Evolutionary conservation across 768 basidiomycete species (phyloP).

Genomic region (Pulveroboletus ravenelii): DNA sequence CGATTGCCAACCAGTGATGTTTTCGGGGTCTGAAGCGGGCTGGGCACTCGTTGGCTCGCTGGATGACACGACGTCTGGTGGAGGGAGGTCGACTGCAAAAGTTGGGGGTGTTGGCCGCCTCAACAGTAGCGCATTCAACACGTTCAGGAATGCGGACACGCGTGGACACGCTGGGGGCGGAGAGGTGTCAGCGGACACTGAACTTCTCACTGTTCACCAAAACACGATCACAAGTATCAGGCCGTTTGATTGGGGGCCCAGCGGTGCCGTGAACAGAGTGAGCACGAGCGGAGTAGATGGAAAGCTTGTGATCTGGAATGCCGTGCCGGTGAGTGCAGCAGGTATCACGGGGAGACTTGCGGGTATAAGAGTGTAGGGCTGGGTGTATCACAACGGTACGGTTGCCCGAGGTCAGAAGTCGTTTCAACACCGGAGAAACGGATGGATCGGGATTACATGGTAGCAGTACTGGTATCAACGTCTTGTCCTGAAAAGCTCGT

Average conservation of each 20-base stretch:
- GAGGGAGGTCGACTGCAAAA: constrained; percentile 38
- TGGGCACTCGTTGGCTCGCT: constrained; percentile 81
- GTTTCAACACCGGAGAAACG: background rate
- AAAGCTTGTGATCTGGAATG: constrained; percentile 86
- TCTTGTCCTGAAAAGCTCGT: constrained; percentile 14
- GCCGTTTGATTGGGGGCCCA: constrained; percentile 54
- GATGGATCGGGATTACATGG: constrained; percentile 9
- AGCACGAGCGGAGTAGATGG: constrained; percentile 95
- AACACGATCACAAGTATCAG: constrained; percentile 95
- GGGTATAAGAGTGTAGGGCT: constrained; percentile 40
- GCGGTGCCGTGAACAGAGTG: constrained; percentile 63
- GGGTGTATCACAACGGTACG: background rate
- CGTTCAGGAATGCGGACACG: constrained; percentile 88
- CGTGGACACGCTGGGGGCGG: constrained; percentile 44
- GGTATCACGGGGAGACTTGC: constrained; percentile 47
- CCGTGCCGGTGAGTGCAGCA: constrained; percentile 46
- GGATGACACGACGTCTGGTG: constrained; percentile 61
- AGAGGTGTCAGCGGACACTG: constrained; percentile 51
- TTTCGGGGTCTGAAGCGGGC: constrained; percentile 66
- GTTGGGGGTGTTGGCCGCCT: constrained; percentile 61
- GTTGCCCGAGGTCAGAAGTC: background rate
- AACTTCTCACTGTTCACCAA: constrained; percentile 89
- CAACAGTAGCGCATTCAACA: constrained; percentile 90
- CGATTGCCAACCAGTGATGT: constrained; percentile 93
- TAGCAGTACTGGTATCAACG: constrained; percentile 12